phyloP scores from a whole-genome alignment of 208 protist genomes.

The Trypanosoma lewisi region DNA sequence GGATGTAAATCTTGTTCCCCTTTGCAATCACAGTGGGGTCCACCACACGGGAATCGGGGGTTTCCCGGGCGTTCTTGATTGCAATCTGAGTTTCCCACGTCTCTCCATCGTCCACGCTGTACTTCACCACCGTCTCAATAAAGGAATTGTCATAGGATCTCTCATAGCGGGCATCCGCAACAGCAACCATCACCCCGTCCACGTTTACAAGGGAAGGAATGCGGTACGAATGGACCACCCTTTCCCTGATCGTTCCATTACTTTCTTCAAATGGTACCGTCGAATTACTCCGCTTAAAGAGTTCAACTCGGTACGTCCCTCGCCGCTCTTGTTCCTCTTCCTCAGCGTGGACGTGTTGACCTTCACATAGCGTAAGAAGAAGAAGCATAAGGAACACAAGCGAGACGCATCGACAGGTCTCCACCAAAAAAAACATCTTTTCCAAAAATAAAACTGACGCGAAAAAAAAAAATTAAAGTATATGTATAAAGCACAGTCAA shows the following conservation, averaged over 20 bases:
- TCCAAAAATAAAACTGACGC: too few species aligned
- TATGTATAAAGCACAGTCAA: too few species aligned
- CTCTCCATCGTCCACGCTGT: conserved; percentile 3
- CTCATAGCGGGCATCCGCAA: conserved; percentile 9
- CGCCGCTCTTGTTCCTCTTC: too few species aligned
- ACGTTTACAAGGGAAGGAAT: conserved; percentile 19
- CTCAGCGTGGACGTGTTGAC: too few species aligned
- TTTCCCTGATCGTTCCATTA: neutral
- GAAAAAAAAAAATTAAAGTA: too few species aligned
- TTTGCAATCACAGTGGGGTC: conserved; percentile 20
- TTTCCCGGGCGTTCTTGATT: conserved; percentile 14
- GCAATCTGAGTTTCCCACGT: conserved; percentile 21
- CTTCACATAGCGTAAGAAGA: too few species aligned
- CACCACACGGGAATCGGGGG: conserved; percentile 5
- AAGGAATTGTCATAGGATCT: conserved; percentile 5
- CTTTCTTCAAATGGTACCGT: conserved; percentile 15
- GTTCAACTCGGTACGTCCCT: conserved; percentile 1
- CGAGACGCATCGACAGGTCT: too few species aligned
- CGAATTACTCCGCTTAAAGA: neutral
- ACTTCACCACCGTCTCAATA: conserved; percentile 13
- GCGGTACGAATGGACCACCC: conserved; percentile 16
- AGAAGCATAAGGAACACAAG: too few species aligned
- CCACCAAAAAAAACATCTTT: too few species aligned
- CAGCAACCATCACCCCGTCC: conserved; percentile 15
- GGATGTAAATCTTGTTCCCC: conserved; percentile 17